Evolutionary conservation across 2,329 filamentous ascomycete species (phyloP).

Genomic region (Elsinoe fawcettii): DNA sequence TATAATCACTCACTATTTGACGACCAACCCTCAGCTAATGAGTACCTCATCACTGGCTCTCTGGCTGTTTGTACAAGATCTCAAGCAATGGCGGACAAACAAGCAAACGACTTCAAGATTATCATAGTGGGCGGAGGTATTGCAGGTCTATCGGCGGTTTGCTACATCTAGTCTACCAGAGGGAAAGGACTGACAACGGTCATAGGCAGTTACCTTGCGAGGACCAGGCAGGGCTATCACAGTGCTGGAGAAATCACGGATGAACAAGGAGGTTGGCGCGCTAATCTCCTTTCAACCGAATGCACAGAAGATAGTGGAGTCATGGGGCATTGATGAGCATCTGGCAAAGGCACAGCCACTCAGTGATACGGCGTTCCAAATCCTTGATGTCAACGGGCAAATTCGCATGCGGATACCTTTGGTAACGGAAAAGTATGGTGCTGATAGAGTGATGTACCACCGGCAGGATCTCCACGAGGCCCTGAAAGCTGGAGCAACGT

Average conservation of each 20-base stretch:
- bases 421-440: conserved; percentile 29
- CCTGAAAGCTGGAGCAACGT: conserved; percentile 25
- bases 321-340: conserved; percentile 27
- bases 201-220: conserved; percentile 31
- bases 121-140: conserved; percentile 30
- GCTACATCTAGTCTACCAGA: not conserved
- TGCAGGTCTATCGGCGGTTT: conserved; percentile 25
- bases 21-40: not conserved
- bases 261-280: conserved; percentile 34
- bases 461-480: conserved; percentile 35
- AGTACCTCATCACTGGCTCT: not conserved
- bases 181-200: not conserved
- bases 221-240: conserved; percentile 26
- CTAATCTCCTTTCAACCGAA: conserved; percentile 39
- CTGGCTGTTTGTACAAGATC: not conserved
- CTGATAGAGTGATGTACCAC: conserved; percentile 36
- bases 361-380: conserved; percentile 32
- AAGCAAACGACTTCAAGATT: conserved; percentile 24
- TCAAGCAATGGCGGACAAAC: conserved; percentile 3
- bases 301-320: conserved; percentile 31
- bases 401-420: conserved; percentile 30
- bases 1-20: not conserved
- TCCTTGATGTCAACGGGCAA: conserved; percentile 29
- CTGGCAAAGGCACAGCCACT: conserved; percentile 28
- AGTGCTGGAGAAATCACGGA: conserved; percentile 26